These are phyloP conservation scores for Allodekkera sacchari DNA, from an alignment of 805 yeast genomes.

Conservation along the genomic window DNA sequence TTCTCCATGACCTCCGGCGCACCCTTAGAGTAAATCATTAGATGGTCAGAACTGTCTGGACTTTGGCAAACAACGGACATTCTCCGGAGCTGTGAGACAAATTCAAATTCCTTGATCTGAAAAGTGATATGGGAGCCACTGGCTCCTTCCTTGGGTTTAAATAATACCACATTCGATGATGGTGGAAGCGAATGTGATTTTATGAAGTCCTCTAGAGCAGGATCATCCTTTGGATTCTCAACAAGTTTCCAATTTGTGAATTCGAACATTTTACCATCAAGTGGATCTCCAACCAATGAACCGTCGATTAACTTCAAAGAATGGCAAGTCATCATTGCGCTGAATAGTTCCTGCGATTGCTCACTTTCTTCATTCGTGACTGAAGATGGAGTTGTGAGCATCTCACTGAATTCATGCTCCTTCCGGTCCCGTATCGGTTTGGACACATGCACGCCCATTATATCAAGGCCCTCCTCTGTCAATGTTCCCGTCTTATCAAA, in stretches of 20 bases:
- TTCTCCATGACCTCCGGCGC: constrained; percentile 91
- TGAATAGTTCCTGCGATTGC: constrained; percentile 25
- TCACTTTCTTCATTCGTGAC: constrained; percentile 8
- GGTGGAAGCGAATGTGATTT: constrained; percentile 30
- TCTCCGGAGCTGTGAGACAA: constrained; percentile 74
- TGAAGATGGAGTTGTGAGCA: constrained; percentile 10
- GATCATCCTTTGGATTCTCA: constrained; percentile 49
- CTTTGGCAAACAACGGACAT: constrained; percentile 76
- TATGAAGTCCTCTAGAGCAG: constrained; percentile 11
- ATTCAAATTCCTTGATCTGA: constrained; percentile 59
- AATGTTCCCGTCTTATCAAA: constrained; percentile 97
- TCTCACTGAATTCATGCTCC: constrained; percentile 20
- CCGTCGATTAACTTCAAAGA: constrained; percentile 73
- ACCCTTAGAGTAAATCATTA: constrained; percentile 73
- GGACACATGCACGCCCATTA: constrained; percentile 44
- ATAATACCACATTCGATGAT: constrained; percentile 35
- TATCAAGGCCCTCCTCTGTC: constrained; percentile 94
- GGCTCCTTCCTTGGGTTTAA: constrained; percentile 30
- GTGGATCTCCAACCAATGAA: constrained; percentile 85
- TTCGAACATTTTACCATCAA: constrained; percentile 88
- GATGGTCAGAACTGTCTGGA: constrained; percentile 20
- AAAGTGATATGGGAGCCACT: constrained; percentile 25
- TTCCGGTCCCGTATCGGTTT: constrained; percentile 23
- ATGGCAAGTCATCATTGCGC: constrained; percentile 72
- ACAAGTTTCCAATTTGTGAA: constrained; percentile 72